Evolutionary conservation across 2,329 filamentous ascomycete species (phyloP).

Genomic region (Pseudogymnoascus sp.): DNA sequence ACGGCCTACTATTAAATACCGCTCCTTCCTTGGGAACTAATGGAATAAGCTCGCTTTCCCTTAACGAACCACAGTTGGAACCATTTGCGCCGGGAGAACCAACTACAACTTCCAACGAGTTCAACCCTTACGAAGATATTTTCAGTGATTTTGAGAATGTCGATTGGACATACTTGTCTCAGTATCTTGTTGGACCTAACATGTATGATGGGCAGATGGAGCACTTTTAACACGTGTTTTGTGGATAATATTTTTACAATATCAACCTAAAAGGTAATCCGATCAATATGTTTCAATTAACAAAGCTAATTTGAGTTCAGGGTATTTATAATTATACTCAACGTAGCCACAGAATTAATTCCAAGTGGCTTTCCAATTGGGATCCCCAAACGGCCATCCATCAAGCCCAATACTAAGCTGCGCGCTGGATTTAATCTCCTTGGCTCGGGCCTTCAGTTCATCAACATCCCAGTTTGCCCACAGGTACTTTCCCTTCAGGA

Average conservation of each 20-base stretch:
- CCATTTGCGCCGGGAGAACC: slow-evolving; percentile 6
- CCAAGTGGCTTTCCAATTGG: slow-evolving; percentile 1
- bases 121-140: slow-evolving; percentile 21
- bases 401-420: slow-evolving; percentile 16
- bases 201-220: background rate
- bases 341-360: background rate
- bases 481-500: slow-evolving; percentile 37
- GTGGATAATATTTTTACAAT: background rate
- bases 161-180: slow-evolving; percentile 16
- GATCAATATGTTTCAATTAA: no score
- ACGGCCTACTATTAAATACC: background rate
- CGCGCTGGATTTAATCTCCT: slow-evolving; percentile 26
- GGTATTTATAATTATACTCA: no score
- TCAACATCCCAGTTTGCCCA: slow-evolving; percentile 45
- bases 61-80: slow-evolving; percentile 4
- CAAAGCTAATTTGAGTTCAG: no score
- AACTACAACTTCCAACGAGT: slow-evolving; percentile 12
- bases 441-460: slow-evolving; percentile 35
- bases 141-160: slow-evolving; percentile 16
- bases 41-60: background rate
- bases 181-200: background rate
- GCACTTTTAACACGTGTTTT: background rate
- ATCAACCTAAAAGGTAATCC: no score
- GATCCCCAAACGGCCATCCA: slow-evolving; percentile 17
- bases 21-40: background rate